Percentiles rank a stretch among this genome's conserved stretches.
phyloP scores from a whole-genome alignment of 495 filamentous ascomycete species.

The Annulohypoxylon moriforme region DNA sequence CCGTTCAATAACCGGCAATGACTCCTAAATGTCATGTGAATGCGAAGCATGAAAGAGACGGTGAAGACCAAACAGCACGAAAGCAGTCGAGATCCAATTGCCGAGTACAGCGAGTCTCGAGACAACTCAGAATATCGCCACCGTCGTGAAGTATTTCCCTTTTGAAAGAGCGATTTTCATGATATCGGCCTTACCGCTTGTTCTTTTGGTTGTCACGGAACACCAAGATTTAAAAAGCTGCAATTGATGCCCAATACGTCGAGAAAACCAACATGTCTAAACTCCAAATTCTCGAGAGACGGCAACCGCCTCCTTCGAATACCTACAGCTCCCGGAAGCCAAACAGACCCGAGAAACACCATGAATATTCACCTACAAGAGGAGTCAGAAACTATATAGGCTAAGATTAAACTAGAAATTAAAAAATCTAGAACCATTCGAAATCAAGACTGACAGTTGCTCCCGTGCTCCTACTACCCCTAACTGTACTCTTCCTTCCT shows the following conservation, averaged over 20 bases:
- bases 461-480: background rate
- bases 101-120: slow-evolving; percentile 10
- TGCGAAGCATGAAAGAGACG: background rate
- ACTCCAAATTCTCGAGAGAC: background rate
- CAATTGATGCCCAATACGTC: slow-evolving; percentile 35
- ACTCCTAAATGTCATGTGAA: background rate
- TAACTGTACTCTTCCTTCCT: background rate
- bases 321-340: slow-evolving; percentile 3
- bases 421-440: background rate
- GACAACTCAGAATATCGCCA: slow-evolving; percentile 8
- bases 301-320: background rate
- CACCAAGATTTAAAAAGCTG: background rate
- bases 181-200: slow-evolving; percentile 8
- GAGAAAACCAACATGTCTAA: slow-evolving; percentile 3
- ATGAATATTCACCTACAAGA: background rate
- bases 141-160: slow-evolving; percentile 5
- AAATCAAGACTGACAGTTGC: background rate
- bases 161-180: slow-evolving; percentile 2
- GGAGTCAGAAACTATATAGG: slow-evolving; percentile 10
- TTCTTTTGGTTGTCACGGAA: background rate
- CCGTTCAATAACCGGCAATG: slow-evolving; percentile 17
- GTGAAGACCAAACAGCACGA: slow-evolving; percentile 6
- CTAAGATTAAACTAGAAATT: background rate
- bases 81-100: slow-evolving; percentile 8
- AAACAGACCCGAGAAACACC: background rate